Conservation (phyloP, 1,139 yeast genomes). For the Pneumocystis sp. region DNA sequence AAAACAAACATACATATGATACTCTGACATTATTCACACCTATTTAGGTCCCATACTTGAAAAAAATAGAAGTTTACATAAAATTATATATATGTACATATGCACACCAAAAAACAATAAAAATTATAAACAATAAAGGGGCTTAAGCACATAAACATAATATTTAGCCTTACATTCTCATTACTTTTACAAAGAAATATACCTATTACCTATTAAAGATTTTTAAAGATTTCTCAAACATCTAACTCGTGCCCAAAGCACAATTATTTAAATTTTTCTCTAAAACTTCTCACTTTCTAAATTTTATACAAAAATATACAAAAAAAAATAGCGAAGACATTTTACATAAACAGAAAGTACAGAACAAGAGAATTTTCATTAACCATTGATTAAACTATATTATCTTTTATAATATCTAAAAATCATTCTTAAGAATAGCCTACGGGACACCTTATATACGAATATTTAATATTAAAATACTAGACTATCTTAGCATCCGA, state of each 20-base stretch:
- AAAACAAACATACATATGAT: background rate
- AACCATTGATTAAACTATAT: no score
- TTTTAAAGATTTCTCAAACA: background rate
- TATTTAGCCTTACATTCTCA: background rate
- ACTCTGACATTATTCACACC: background rate
- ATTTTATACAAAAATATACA: no score
- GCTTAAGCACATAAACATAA: background rate
- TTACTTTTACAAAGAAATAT: background rate
- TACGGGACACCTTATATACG: no score
- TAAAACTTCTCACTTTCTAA: background rate
- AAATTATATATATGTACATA: background rate
- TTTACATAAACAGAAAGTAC: no score
- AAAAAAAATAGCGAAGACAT: no score
- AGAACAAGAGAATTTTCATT: no score
- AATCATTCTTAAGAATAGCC: no score
- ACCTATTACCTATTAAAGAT: no score
- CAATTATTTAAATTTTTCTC: background rate
- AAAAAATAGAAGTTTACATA: background rate
- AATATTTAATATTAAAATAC: no score
- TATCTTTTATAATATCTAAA: no score
- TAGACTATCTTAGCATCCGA: no score
- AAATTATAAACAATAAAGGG: background rate
- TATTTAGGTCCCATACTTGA: background rate
- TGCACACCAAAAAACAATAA: background rate
- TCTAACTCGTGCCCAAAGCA: background rate